Percentiles rank a stretch among this genome's conserved stretches.
Conservation (phyloP, 2,329 filamentous ascomycete species). For the Zymoseptoria pseudotritici region DNA sequence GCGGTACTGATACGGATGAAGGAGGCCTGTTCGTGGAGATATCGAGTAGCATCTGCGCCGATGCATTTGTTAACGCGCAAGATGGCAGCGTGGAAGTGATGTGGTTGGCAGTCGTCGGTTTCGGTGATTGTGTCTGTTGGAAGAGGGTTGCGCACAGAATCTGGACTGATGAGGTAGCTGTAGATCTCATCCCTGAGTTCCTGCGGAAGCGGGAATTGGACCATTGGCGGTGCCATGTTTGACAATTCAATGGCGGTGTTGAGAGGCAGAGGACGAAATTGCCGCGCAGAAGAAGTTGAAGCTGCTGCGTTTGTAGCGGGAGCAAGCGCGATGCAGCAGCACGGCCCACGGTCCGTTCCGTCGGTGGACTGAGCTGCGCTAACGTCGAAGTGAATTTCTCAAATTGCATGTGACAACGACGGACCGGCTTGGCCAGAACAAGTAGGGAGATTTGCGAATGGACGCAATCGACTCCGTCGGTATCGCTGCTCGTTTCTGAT, state of each 20-base stretch:
- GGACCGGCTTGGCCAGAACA: too few relatives aligned
- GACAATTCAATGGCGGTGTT: too few relatives aligned
- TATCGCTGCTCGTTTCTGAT: too few relatives aligned
- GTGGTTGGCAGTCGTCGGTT: too few relatives aligned
- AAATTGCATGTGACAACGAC: neutral
- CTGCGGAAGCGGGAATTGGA: neutral
- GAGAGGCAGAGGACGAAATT: neutral
- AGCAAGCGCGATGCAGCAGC: neutral
- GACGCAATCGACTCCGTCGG: too few relatives aligned
- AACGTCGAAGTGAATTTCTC: neutral
- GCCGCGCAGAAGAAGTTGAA: neutral
- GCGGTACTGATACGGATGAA: neutral
- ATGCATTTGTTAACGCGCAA: slow-evolving; percentile 1
- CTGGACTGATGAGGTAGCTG: neutral
- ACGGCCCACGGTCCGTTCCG: neutral
- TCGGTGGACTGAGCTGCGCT: neutral
- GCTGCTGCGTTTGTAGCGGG: neutral
- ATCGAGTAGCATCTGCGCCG: neutral
- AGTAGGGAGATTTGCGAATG: too few relatives aligned
- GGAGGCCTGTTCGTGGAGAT: neutral
- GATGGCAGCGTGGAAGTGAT: neutral
- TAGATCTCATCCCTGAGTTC: neutral
- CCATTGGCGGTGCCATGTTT: too few relatives aligned
- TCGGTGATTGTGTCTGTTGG: too few relatives aligned
- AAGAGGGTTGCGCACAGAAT: neutral